A percentile compares a stretch with the other conserved stretches of the same genome.
Evolutionary conservation across 140 eudicot species (phyloP).

Genomic region (Ambrosia hybrid): DNA sequence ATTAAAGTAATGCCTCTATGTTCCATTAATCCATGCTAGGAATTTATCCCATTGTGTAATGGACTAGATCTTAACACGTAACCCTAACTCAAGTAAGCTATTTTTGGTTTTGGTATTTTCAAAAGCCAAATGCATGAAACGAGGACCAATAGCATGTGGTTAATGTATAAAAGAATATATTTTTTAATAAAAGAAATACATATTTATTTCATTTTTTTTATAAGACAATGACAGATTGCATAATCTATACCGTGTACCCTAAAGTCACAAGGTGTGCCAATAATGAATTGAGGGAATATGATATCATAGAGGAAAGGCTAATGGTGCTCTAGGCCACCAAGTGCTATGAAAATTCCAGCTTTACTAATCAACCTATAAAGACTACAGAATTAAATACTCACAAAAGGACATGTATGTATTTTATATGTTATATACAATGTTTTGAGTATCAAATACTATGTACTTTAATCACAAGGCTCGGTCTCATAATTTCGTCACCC

Average conservation of each 20-base stretch:
- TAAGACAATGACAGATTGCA: constrained; percentile 29
- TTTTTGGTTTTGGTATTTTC: constrained; percentile 15
- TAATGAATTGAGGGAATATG: constrained; percentile 32
- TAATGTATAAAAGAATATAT: constrained; percentile 15
- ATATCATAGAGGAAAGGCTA: constrained; percentile 20
- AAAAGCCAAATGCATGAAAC: neutral
- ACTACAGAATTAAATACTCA: constrained; percentile 26
- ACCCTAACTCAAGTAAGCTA: constrained; percentile 2
- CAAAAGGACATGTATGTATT: constrained; percentile 6
- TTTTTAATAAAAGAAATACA: neutral
- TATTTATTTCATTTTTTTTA: neutral
- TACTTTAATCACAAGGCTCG: too few relatives aligned
- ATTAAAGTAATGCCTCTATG: constrained; percentile 28
- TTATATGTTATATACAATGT: neutral
- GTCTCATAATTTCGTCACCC: too few relatives aligned
- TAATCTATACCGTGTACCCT: constrained; percentile 24
- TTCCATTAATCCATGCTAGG: constrained; percentile 28
- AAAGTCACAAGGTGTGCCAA: constrained; percentile 30
- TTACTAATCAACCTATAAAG: constrained; percentile 33
- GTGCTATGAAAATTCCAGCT: constrained; percentile 30
- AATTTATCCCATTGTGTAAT: constrained; percentile 28
- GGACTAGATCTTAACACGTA: constrained; percentile 30
- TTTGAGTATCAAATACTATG: neutral
- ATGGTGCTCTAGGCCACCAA: constrained; percentile 32
- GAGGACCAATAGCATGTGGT: constrained; percentile 31